A percentile compares a stretch with the other conserved stretches of the same genome.
Conservation (phyloP, 1,284 basidiomycete genomes). For the Pholiota adiposa region DNA sequence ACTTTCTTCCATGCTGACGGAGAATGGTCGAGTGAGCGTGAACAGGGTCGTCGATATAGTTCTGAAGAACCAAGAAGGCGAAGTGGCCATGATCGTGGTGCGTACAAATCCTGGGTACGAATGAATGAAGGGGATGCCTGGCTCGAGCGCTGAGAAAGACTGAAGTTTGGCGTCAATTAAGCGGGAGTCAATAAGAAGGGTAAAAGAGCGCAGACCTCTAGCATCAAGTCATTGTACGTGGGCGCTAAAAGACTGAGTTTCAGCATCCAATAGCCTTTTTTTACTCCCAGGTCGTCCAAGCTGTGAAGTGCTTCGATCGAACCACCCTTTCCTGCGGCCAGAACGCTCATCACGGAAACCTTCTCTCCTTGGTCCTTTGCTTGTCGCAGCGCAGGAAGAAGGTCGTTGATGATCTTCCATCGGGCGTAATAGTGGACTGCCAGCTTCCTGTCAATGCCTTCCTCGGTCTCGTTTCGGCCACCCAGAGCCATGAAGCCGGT, state of each 20-base stretch:
- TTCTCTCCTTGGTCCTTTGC: constrained; percentile 44
- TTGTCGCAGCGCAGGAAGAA: constrained; percentile 41
- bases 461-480: constrained; percentile 46
- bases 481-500: constrained; percentile 39
- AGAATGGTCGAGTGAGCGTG: constrained; percentile 7
- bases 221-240: constrained; percentile 45
- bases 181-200: not conserved
- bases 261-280: constrained; percentile 40
- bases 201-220: constrained; percentile 2
- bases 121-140: constrained; percentile 8
- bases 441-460: constrained; percentile 52
- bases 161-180: not conserved
- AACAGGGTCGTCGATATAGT: constrained; percentile 3
- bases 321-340: constrained; percentile 41
- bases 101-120: constrained; percentile 13
- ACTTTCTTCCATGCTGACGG: constrained; percentile 11
- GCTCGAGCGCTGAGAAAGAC: constrained; percentile 4
- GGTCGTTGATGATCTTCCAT: constrained; percentile 48
- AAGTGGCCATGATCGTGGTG: constrained; percentile 5
- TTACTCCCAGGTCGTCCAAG: constrained; percentile 47
- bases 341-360: constrained; percentile 45
- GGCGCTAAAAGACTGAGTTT: constrained; percentile 36
- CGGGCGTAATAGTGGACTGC: constrained; percentile 51
- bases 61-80: constrained; percentile 10
- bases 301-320: constrained; percentile 30